Percentiles rank a stretch among this genome's conserved stretches.
Conservation (phyloP, 345 rosid species). For the Hirschfeldia incana region DNA sequence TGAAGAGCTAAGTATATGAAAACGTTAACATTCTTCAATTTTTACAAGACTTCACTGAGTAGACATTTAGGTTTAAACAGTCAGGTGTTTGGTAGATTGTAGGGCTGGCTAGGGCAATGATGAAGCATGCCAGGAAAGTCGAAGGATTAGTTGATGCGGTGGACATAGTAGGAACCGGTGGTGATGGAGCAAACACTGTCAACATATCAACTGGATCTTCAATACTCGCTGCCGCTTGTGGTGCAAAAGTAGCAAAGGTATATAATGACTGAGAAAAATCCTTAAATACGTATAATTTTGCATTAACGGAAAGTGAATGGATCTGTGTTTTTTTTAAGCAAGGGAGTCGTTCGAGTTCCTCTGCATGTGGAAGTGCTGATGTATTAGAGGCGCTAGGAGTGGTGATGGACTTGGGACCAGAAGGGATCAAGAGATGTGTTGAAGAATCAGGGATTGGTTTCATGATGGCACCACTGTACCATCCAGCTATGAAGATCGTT, state of each 20-base stretch:
- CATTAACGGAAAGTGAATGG: neutral
- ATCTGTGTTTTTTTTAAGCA: conserved; percentile 48
- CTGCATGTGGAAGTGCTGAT: conserved; percentile 99
- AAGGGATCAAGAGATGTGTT: conserved; percentile 73
- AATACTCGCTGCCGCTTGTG: conserved; percentile 91
- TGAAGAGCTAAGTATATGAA: conserved; percentile 62
- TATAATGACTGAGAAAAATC: neutral
- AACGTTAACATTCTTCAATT: too few relatives aligned
- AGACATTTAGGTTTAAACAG: neutral
- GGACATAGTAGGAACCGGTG: conserved; percentile 94
- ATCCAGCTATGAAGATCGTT: conserved; percentile 90
- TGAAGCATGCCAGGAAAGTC: conserved; percentile 72
- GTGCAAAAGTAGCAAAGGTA: conserved; percentile 97
- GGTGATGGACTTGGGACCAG: conserved; percentile 71
- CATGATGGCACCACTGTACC: conserved; percentile 87
- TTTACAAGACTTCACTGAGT: neutral
- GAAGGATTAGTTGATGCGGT: conserved; percentile 74
- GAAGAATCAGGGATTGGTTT: conserved; percentile 87
- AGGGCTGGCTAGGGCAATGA: conserved; percentile 86
- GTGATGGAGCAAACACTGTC: conserved; percentile 95
- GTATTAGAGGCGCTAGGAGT: conserved; percentile 87
- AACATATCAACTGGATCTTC: conserved; percentile 96
- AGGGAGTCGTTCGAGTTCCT: conserved; percentile 96
- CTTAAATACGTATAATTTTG: neutral
- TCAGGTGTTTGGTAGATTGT: conserved; percentile 51